Evolutionary conservation across 495 filamentous ascomycete genomes (phyloP), one percentile per base, ranked within the genome.

Genomic region (Neurospora pannonica): DNA sequence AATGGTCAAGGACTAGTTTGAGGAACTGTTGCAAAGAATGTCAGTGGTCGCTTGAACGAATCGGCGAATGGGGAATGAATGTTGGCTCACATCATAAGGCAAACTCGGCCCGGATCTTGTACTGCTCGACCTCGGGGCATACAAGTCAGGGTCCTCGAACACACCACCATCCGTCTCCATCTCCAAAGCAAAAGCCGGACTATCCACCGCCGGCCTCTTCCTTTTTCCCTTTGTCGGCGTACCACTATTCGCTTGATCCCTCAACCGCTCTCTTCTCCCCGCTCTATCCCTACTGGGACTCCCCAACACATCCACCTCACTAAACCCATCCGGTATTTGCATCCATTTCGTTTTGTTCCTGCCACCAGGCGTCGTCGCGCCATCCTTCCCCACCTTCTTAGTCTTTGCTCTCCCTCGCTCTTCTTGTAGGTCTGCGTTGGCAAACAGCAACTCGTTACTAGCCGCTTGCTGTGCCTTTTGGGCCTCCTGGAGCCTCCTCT

Each of bases 371-470:
- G 87, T 88, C 0, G 78, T 76, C 0, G 82, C 75, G 4, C 76
- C 79, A 17, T 84, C 85, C 39, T 78, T 81, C 5, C 54, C 54
- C 24, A 28, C 54, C 34, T 81, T 81, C 69, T 79, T 84, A 31
- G 75, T 78, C 74, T 82, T 85, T 39, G 76, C 79, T 72, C 82
- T 81, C 10, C 82, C 82, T 7, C 86, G 76, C 54, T 84, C 86
- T 74, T 88, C 86, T 21, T 80, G 82, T 75, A 88, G 79, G 75
- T 88, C 86, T 73, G 84, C 83, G 34, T 83, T 84, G 38, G 85
- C 82, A 74, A 89, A 89, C 62, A 88, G 83, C 36, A 88, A 83
- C 72, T 88, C 87, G 1, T 85, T 87, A 31, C 82, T 75, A 34
- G 83, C 84, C 6, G 79, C 84, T 34, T 84, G 81, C 70, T 87